Evolutionary conservation across 2,329 filamentous ascomycete species (phyloP), one percentile per base, ranked within the genome.

Genomic region (Ceratocystis huliohia): DNA sequence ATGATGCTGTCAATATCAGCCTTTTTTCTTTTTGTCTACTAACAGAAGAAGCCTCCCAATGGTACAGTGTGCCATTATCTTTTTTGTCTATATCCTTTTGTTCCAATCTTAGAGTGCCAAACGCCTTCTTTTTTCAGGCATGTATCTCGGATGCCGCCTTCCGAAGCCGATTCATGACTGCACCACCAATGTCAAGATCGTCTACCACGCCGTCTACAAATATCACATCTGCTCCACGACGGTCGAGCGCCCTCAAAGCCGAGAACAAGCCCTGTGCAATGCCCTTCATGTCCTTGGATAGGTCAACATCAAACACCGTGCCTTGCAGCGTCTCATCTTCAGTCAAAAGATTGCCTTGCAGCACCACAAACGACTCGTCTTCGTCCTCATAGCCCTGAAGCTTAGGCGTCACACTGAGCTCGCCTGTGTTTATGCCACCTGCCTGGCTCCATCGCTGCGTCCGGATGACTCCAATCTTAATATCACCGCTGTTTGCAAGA

Each of bases 181-280:
- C 94, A 28, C 90, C 89, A 22, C 91, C 91, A 71, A 94, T 87
- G 73, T 94, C 89, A 41, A 88, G 86, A 68, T 88, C 84, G 68
- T 89, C 88, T 68, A 84, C 80, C 67, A 96, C 88, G 1, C 93
- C 93, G 74, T 99, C 94, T 10, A 97, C 90, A 71, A 92, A 89
- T 64, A 99, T 96, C 22, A 88, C 80, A 73, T 94, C 86, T 3
- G 91, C 91, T 37, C 85, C 83, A 69, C 85, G 81, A 71, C 86
- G 84, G 74, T 99, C 94, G 69, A 99, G 81, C 70, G 92, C 89
- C 65, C 94, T 82, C 65, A 99, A 78, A 1, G 91, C 89, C 13
- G 90, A 89, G 74, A 99, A 99, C 15, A 99, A 79, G 0, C 89
- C 89, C 71, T 92, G 85, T 1, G 94, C 93, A 71, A 99, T 91